Evolutionary conservation across 306 rosid species (phyloP).

Genomic region (Quercus alba): DNA sequence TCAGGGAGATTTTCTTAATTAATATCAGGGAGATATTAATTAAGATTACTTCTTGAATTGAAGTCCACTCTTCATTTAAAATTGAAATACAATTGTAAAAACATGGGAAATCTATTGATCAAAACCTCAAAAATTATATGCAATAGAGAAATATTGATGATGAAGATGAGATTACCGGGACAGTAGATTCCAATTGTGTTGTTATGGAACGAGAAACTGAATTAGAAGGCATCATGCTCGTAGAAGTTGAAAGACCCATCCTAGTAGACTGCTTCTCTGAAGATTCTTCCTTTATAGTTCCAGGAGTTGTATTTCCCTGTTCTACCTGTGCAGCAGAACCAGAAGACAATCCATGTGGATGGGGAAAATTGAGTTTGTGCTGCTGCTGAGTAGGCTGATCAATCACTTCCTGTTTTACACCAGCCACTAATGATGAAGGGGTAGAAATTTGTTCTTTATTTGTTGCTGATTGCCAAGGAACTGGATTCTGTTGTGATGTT

Average conservation of each 20-base stretch:
- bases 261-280: slow-evolving; percentile 57
- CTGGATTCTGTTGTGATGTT: slow-evolving; percentile 50
- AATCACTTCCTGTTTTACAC: slow-evolving; percentile 61
- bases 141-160: too few species aligned
- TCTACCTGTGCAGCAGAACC: slow-evolving; percentile 52
- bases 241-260: slow-evolving; percentile 50
- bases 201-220: slow-evolving; percentile 45
- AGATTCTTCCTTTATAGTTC: slow-evolving; percentile 47
- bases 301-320: slow-evolving; percentile 53
- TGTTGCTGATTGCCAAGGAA: slow-evolving; percentile 60
- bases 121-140: too few species aligned
- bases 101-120: too few species aligned
- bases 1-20: too few species aligned
- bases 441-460: slow-evolving; percentile 59
- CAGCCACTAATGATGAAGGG: slow-evolving; percentile 42
- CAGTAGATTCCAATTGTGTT: slow-evolving; percentile 45
- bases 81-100: too few species aligned
- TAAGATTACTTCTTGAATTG: too few species aligned
- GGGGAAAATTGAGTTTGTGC: slow-evolving; percentile 48
- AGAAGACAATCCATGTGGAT: slow-evolving; percentile 60
- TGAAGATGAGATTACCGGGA: slow-evolving; percentile 29
- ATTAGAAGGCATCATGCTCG: slow-evolving; percentile 42
- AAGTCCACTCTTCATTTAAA: too few species aligned
- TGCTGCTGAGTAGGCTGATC: slow-evolving; percentile 71
- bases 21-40: too few species aligned